phyloP scores from a whole-genome alignment of 2,329 filamentous ascomycete genomes.

The Thelonectria blattea region DNA sequence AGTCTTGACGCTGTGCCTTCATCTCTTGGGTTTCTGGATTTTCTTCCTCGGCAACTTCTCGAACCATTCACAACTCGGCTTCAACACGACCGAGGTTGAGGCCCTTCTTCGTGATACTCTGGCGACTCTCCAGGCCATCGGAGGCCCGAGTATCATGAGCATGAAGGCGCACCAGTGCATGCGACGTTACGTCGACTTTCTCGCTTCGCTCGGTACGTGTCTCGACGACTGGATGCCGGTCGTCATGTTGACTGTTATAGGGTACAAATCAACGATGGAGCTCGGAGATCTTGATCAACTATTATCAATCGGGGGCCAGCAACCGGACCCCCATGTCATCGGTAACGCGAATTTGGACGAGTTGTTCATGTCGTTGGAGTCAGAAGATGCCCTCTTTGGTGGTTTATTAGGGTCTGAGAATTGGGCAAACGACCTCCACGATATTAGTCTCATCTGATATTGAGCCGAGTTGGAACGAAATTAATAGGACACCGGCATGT shows the following conservation, averaged over 20 bases:
- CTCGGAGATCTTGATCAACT: background rate
- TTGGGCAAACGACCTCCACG: background rate
- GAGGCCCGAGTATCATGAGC: conserved; percentile 35
- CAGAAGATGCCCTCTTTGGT: conserved; percentile 1
- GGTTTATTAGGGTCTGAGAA: conserved; percentile 2
- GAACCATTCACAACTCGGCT: conserved; percentile 13
- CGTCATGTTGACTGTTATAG: background rate
- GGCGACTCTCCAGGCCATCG: conserved; percentile 27
- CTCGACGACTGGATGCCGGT: background rate
- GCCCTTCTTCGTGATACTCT: conserved; percentile 17
- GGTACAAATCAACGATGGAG: background rate
- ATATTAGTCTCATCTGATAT: background rate
- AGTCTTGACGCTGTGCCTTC: conserved; percentile 38
- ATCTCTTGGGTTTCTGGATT: conserved; percentile 40
- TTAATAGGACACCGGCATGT: no score
- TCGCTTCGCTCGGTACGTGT: background rate
- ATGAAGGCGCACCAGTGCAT: conserved; percentile 33
- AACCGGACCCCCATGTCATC: background rate
- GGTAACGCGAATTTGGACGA: background rate
- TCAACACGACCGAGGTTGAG: conserved; percentile 19
- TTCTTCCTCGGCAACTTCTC: conserved; percentile 37
- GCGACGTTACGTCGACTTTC: conserved; percentile 2
- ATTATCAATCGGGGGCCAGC: background rate
- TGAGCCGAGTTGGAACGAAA: no score
- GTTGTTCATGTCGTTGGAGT: background rate